These are phyloP conservation scores for Dissophora globulifera DNA, from an alignment of 192 early-diverging fungal genomes.

Conservation along the genomic window DNA sequence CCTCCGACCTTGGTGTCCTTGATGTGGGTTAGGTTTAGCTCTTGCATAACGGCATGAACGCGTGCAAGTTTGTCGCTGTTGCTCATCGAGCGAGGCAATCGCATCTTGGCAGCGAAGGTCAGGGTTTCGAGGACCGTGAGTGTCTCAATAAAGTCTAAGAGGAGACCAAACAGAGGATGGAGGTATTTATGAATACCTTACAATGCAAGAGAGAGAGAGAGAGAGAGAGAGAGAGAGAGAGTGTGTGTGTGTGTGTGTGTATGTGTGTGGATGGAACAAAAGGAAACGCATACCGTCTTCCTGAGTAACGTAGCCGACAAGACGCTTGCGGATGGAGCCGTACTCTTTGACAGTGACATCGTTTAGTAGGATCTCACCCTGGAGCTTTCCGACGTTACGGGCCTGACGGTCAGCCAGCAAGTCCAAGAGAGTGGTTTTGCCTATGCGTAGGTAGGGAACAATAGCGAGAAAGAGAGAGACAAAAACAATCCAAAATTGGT, in stretches of 20 bases:
- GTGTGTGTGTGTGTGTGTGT: too few relatives aligned
- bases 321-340: conserved; percentile 66
- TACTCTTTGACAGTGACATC: conserved; percentile 60
- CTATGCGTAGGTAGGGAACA: conserved; percentile 42
- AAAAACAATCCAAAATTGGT: too few relatives aligned
- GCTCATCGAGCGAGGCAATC: conserved; percentile 57
- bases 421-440: conserved; percentile 75
- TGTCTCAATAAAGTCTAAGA: conserved; percentile 54
- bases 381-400: conserved; percentile 51
- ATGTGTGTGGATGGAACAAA: too few relatives aligned
- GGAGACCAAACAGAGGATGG: too few relatives aligned
- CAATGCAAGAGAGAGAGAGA: neutral
- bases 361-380: conserved; percentile 70
- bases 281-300: conserved; percentile 67
- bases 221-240: too few relatives aligned
- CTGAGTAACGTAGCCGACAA: conserved; percentile 68
- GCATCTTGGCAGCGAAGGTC: conserved; percentile 62
- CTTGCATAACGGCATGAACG: conserved; percentile 65
- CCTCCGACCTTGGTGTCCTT: conserved; percentile 76
- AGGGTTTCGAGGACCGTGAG: conserved; percentile 85
- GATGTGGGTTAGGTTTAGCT: conserved; percentile 72
- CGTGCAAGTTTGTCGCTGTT: conserved; percentile 54
- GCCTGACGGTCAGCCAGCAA: conserved; percentile 66
- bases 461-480: neutral
- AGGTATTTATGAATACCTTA: too few relatives aligned